Percentiles rank a stretch among this genome's conserved stretches.
Evolutionary conservation across 1,139 yeast genomes (phyloP).

Genomic region (Wickerhamomyces sp.): DNA sequence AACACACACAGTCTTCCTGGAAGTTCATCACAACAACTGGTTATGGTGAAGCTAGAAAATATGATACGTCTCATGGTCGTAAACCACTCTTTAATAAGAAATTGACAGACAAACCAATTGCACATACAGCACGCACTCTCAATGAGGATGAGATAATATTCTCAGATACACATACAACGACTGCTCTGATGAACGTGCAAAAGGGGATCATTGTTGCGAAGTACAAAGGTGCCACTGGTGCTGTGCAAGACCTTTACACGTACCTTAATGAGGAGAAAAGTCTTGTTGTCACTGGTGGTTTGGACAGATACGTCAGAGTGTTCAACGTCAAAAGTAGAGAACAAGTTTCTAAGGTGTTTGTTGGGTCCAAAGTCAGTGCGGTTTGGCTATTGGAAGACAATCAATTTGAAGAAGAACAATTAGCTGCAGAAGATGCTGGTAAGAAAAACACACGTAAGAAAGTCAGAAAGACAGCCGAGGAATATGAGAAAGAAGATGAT

Average conservation of each 20-base stretch:
- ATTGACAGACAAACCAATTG: constrained; percentile 43
- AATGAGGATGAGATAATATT: constrained; percentile 39
- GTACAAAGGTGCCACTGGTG: constrained; percentile 43
- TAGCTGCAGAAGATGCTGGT: constrained; percentile 32
- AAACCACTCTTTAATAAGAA: constrained; percentile 51
- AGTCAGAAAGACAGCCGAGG: constrained; percentile 22
- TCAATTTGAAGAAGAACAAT: constrained; percentile 20
- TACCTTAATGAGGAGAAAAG: constrained; percentile 11
- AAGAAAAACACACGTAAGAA: constrained; percentile 14
- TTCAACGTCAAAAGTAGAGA: constrained; percentile 57
- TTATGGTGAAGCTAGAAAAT: constrained; percentile 62
- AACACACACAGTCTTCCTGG: constrained; percentile 28
- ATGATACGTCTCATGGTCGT: constrained; percentile 54
- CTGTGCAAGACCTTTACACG: constrained; percentile 28
- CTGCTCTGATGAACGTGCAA: constrained; percentile 46
- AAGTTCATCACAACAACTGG: constrained; percentile 60
- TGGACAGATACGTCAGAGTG: constrained; percentile 80
- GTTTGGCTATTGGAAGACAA: constrained; percentile 41
- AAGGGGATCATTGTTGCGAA: constrained; percentile 38
- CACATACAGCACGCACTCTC: constrained; percentile 25
- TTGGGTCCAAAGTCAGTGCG: constrained; percentile 68
- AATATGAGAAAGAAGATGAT: constrained; percentile 26
- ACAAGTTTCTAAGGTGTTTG: constrained; percentile 62
- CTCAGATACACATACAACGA: constrained; percentile 52
- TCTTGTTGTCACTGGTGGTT: constrained; percentile 61